Conservation (phyloP, 495 filamentous ascomycete species). For the Aspergillus carlsbadensis region DNA sequence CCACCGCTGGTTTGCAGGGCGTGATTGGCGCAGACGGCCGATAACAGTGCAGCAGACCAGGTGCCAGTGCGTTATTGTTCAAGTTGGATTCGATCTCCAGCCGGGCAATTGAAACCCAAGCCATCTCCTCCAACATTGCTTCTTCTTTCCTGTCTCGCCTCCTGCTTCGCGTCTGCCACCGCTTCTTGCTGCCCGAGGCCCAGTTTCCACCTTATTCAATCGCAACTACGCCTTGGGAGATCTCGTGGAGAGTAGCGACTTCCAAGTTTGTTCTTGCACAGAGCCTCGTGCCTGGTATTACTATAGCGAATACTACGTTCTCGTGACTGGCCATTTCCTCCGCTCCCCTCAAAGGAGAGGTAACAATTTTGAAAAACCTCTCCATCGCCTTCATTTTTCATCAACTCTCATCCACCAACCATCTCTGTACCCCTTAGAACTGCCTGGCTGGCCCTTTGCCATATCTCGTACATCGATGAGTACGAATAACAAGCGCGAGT, state of each 20-base stretch:
- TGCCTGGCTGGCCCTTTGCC: conserved; percentile 9
- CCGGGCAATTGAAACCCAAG: no score
- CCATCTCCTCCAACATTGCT: background rate
- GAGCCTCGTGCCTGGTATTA: background rate
- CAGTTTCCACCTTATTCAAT: background rate
- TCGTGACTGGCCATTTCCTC: conserved; percentile 5
- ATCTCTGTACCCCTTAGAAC: background rate
- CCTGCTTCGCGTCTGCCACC: background rate
- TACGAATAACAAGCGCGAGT: conserved; percentile 40
- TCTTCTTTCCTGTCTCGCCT: conserved; percentile 2
- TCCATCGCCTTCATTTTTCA: background rate
- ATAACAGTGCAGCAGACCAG: conserved; percentile 4
- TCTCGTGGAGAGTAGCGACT: background rate
- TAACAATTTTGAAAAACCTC: background rate
- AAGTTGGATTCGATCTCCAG: no score
- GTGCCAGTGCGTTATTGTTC: no score
- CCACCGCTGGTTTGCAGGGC: conserved; percentile 1
- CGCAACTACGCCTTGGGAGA: background rate
- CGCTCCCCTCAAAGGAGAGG: background rate
- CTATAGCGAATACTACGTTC: conserved; percentile 1
- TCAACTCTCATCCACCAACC: background rate
- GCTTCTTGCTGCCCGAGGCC: background rate
- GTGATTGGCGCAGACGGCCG: conserved; percentile 22
- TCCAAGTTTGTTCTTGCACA: background rate
- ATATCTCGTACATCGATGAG: conserved; percentile 44